A percentile compares a stretch with the other conserved stretches of the same genome.
Conservation (phyloP, 2,329 filamentous ascomycete species). For the Microdochium trichocladiopsis region DNA sequence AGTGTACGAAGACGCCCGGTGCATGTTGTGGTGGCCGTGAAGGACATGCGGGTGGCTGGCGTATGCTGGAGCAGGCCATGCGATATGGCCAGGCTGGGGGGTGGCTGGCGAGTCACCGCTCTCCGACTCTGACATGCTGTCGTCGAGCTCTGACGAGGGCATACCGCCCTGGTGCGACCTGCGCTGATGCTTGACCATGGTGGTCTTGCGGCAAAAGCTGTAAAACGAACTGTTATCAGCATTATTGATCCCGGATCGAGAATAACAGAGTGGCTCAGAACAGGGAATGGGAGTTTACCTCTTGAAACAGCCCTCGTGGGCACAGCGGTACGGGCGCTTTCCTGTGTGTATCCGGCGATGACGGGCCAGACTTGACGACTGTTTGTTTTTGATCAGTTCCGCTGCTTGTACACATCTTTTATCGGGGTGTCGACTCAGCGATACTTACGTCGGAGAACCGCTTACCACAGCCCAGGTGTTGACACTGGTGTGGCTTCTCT, state of each 20-base stretch:
- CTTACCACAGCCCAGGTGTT: constrained; percentile 59
- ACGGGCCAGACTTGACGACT: constrained; percentile 60
- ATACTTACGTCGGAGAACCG: constrained; percentile 60
- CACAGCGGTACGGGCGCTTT: constrained; percentile 59
- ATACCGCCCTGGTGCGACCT: constrained; percentile 53
- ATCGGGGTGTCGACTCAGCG: not conserved
- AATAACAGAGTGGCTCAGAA: too few species aligned
- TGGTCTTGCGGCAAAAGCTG: constrained; percentile 67
- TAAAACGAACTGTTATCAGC: constrained; percentile 10
- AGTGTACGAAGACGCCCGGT: constrained; percentile 46
- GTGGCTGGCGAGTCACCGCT: constrained; percentile 53
- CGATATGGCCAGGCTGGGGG: constrained; percentile 43
- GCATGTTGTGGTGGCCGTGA: constrained; percentile 30
- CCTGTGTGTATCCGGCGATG: constrained; percentile 61
- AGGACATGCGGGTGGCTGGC: constrained; percentile 27
- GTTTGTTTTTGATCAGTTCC: too few species aligned
- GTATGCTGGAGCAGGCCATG: constrained; percentile 40
- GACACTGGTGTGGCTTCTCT: constrained; percentile 65
- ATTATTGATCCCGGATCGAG: not conserved
- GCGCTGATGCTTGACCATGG: constrained; percentile 61
- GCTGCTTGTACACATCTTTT: too few species aligned
- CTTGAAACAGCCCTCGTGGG: constrained; percentile 54
- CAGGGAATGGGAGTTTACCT: constrained; percentile 32
- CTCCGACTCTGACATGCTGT: constrained; percentile 49
- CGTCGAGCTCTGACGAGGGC: constrained; percentile 47